Base-by-base conservation (phyloP, 129 eudicot species). In the Arctium minus region DNA sequence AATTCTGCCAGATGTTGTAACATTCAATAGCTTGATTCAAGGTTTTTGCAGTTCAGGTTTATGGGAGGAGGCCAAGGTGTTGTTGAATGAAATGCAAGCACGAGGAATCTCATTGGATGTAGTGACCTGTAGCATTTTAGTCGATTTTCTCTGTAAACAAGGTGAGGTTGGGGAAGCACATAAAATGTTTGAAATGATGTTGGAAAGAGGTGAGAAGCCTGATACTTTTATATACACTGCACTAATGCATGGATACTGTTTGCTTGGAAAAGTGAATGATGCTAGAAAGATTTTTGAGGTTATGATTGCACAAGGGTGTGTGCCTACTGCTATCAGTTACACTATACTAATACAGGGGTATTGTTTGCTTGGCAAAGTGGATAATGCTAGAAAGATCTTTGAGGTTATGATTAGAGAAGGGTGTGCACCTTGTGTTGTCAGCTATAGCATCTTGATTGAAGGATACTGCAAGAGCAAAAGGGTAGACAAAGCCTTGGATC, bases 211-310 rank as follows among this genome's bases (percentile, higher is more conserved):
- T n/a, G 73, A 70, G 60, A 71, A 74, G 48, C 88, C 85, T 0
- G 81, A 80, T 80, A 80, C 85, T 64, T 39, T 42, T 50, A 85
- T 69, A 2, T 85, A 85, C 74, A 85, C 81, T 2, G 6, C 88
- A 22, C 40, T 85, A 8, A 78, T 85, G 40, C 82, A 81, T 18
- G 86, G 89, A 11, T 86, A 81, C n/a, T 86, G 89, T 86, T 72
- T 81, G 48, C 5, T 30, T 30, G 80, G 86, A 17, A 78, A 82
- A 81, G 64, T 65, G 6, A 50, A 62, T 1, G 67, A 81, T 38
- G 86, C 83, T 10, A 42, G 15, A 77, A 73, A 32, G 70, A 39
- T 86, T 17, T 74, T 81, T 37, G 11, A 72, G 9, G 17, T 73
- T 3, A 86, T 85, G 85, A 76, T 81, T 71, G 60, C 70, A 8